Conservation (phyloP, 2,329 filamentous ascomycete genomes). For the Alternaria rosae region DNA sequence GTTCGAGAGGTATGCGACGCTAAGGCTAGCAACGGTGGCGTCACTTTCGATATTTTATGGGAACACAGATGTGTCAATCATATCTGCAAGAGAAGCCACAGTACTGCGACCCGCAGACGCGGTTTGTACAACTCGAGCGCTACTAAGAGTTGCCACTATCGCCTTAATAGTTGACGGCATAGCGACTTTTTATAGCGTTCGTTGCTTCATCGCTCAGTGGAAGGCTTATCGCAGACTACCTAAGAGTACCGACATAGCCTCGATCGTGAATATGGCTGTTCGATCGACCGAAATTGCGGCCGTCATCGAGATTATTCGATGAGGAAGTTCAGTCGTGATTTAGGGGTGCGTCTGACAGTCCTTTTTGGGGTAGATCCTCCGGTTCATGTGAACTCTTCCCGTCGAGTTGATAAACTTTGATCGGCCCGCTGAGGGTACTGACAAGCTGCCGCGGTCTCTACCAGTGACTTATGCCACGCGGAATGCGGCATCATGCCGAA, state of each 20-base stretch:
- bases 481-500: slow-evolving; percentile 18
- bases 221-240: not conserved
- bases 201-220: not conserved
- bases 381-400: not conserved
- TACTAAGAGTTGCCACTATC: slow-evolving; percentile 12
- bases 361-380: not conserved
- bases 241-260: not conserved
- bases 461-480: slow-evolving; percentile 42
- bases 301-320: not conserved
- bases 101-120: slow-evolving; percentile 31
- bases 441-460: slow-evolving; percentile 30
- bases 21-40: slow-evolving; percentile 28
- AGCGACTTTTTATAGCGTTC: slow-evolving; percentile 16
- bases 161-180: slow-evolving; percentile 10
- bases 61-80: slow-evolving; percentile 20
- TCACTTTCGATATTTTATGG: slow-evolving; percentile 30
- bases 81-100: slow-evolving; percentile 15
- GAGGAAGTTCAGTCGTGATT: not conserved
- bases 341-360: not conserved
- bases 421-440: slow-evolving; percentile 4
- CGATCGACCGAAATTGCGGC: not conserved
- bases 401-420: not conserved
- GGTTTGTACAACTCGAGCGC: slow-evolving; percentile 31
- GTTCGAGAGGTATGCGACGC: not conserved
- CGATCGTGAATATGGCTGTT: not conserved